These are phyloP conservation scores for Paraphoma sp. DNA, from an alignment of 2,329 filamentous ascomycete species.

Conservation along the genomic window DNA sequence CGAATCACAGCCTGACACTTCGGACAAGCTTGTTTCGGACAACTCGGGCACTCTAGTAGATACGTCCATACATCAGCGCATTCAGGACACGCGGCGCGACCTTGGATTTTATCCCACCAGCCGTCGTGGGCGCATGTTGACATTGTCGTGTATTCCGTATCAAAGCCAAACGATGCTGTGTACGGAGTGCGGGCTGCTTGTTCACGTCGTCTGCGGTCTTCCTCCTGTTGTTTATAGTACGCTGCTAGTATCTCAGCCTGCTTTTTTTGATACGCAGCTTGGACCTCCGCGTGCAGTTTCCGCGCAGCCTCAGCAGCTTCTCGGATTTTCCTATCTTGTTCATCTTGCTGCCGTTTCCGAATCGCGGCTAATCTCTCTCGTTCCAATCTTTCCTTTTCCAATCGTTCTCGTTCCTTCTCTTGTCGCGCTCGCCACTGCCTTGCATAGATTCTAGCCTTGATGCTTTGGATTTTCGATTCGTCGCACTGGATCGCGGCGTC, in stretches of 20 bases:
- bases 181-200: neutral
- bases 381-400: neutral
- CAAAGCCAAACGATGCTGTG: neutral
- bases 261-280: too few species aligned
- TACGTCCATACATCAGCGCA: slow-evolving; percentile 20
- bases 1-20: slow-evolving; percentile 19
- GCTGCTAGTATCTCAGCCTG: neutral
- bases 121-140: slow-evolving; percentile 15
- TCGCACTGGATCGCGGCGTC: slow-evolving; percentile 22
- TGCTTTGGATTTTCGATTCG: slow-evolving; percentile 13
- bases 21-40: slow-evolving; percentile 19
- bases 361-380: neutral
- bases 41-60: slow-evolving; percentile 21
- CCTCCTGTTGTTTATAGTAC: neutral
- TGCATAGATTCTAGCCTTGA: neutral
- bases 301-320: slow-evolving; percentile 1
- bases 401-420: neutral
- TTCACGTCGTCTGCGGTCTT: neutral
- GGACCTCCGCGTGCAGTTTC: too few species aligned
- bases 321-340: neutral
- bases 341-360: slow-evolving; percentile 1
- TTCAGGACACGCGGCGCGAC: slow-evolving; percentile 16
- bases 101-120: slow-evolving; percentile 24
- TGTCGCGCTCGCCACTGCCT: neutral
- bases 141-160: neutral